Evolutionary conservation across 345 rosid genomes (phyloP).

Genomic region (Erodium maritimum): DNA sequence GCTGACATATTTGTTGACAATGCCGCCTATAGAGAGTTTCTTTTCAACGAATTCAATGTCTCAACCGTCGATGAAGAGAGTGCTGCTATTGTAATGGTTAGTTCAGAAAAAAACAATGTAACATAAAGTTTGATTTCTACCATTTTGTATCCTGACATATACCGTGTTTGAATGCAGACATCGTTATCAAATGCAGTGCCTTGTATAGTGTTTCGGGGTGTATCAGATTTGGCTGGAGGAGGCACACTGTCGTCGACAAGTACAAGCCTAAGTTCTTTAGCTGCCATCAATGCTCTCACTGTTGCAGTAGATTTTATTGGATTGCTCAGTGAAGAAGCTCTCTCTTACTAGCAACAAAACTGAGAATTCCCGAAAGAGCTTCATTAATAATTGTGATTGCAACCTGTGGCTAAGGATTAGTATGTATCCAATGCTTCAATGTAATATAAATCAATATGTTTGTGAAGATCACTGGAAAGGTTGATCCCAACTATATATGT

Average conservation of each 20-base stretch:
- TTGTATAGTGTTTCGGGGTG: constrained; percentile 20
- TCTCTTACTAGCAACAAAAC: no score
- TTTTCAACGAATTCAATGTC: constrained; percentile 14
- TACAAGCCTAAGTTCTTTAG: constrained; percentile 14
- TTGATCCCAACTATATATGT: no score
- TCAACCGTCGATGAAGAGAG: constrained; percentile 31
- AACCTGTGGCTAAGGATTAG: no score
- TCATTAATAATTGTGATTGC: no score
- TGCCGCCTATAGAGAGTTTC: constrained; percentile 20
- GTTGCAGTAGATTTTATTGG: constrained; percentile 18
- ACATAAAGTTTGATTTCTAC: no score
- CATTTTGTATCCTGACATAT: no score
- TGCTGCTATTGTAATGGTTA: constrained; percentile 23
- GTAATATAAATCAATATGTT: no score
- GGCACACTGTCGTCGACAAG: not conserved
- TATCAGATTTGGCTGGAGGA: constrained; percentile 27
- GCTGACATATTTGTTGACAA: constrained; percentile 21
- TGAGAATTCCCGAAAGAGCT: no score
- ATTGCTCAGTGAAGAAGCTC: constrained; percentile 1
- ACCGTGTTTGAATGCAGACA: constrained; percentile 14
- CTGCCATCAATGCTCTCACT: constrained; percentile 21
- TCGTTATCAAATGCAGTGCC: constrained; percentile 24
- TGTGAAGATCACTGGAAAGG: no score
- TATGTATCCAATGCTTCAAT: no score
- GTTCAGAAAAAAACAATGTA: not conserved